Evolutionary conservation across 495 filamentous ascomycete species (phyloP).

Genomic region (Ramalina intermedia): DNA sequence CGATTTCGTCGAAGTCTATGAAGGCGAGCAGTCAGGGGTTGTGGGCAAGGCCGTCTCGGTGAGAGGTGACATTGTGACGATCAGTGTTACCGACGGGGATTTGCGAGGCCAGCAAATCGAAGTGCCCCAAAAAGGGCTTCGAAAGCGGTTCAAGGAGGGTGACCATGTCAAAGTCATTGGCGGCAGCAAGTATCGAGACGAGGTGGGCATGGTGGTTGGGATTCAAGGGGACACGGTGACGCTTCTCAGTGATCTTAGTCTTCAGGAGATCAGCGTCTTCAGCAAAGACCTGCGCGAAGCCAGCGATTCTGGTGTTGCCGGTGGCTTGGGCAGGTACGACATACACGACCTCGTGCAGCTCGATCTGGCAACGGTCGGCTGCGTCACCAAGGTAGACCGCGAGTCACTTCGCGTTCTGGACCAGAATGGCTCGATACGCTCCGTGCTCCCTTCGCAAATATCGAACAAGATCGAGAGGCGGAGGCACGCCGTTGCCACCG

Average conservation of each 20-base stretch:
- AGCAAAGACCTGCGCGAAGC: constrained; percentile 92
- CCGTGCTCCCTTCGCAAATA: constrained; percentile 79
- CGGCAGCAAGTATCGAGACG: constrained; percentile 81
- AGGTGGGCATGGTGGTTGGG: constrained; percentile 91
- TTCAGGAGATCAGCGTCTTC: constrained; percentile 92
- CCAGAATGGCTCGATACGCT: constrained; percentile 70
- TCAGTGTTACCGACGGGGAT: constrained; percentile 73
- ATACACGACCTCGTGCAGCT: constrained; percentile 90
- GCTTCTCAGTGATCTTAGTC: constrained; percentile 75
- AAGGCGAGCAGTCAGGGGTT: constrained; percentile 89
- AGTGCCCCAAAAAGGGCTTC: constrained; percentile 79
- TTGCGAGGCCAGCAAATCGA: constrained; percentile 75
- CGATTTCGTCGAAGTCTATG: constrained; percentile 87
- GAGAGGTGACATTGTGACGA: constrained; percentile 80
- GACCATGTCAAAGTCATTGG: constrained; percentile 99
- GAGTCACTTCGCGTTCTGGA: constrained; percentile 83
- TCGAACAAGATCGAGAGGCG: constrained; percentile 70
- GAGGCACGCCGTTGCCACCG: constrained; percentile 74
- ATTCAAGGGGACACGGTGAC: constrained; percentile 86
- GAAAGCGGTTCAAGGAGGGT: constrained; percentile 84
- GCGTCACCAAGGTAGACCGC: constrained; percentile 86
- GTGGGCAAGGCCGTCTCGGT: constrained; percentile 74
- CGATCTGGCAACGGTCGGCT: constrained; percentile 80
- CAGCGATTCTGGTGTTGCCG: constrained; percentile 70
- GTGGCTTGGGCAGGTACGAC: constrained; percentile 68